Percentiles rank a stretch among this genome's conserved stretches.
Evolutionary conservation across 2,329 filamentous ascomycete species (phyloP).

Genomic region (Epichloe sp.): DNA sequence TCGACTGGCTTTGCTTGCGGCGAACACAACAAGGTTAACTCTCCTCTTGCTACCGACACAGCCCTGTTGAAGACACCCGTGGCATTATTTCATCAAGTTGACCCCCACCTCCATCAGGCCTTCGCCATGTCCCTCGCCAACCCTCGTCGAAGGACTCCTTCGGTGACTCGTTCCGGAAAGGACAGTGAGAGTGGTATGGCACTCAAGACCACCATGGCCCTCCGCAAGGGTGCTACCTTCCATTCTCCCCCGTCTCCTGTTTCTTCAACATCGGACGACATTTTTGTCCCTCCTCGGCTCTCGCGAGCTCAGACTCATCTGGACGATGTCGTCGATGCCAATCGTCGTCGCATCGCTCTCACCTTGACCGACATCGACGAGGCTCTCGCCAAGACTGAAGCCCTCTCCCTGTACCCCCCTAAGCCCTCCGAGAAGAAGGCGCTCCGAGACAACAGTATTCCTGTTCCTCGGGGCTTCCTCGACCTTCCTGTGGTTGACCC

Average conservation of each 20-base stretch:
- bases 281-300: slow-evolving; percentile 39
- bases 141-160: slow-evolving; percentile 32
- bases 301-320: slow-evolving; percentile 56
- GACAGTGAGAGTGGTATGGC: slow-evolving; percentile 19
- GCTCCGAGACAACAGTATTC: slow-evolving; percentile 43
- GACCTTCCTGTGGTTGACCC: slow-evolving; percentile 40
- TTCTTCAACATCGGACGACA: slow-evolving; percentile 23
- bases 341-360: slow-evolving; percentile 54
- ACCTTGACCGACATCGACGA: slow-evolving; percentile 54
- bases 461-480: slow-evolving; percentile 47
- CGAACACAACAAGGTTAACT: neutral
- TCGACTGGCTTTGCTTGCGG: neutral
- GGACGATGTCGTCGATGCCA: slow-evolving; percentile 59
- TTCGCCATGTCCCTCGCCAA: slow-evolving; percentile 34
- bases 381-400: slow-evolving; percentile 37
- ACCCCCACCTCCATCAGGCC: neutral
- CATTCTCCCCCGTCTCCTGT: slow-evolving; percentile 37
- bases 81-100: neutral
- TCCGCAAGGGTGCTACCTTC: slow-evolving; percentile 61
- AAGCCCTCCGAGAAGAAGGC: slow-evolving; percentile 16
- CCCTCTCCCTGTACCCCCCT: slow-evolving; percentile 24
- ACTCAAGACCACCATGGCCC: slow-evolving; percentile 27
- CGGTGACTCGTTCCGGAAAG: slow-evolving; percentile 26
- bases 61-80: slow-evolving; percentile 1
- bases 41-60: neutral